Base-by-base conservation (phyloP, 192 early-diverging fungal genomes). In the Backusella circina region DNA sequence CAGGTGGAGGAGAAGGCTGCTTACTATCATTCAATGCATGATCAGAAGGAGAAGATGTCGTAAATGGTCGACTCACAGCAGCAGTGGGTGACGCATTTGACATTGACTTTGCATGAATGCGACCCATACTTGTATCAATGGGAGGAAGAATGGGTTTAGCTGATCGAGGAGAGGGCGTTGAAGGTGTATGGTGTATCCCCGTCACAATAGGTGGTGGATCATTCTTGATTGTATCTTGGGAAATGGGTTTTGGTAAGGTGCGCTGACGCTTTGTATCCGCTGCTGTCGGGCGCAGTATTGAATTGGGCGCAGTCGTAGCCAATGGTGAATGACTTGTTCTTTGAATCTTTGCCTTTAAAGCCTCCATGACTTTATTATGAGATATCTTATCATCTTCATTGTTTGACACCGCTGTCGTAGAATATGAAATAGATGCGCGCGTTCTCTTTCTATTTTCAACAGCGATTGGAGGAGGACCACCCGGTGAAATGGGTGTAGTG, bases 291-390 rank as follows among this genome's bases (percentile, higher is more conserved):
- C 47, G 71, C n/a, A 57, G n/a, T 33, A 32, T 30, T 31, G 71
- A 36, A 21, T 36, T 33, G 7, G 71, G 44, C 23, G 51, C 30
- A 36, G 69, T 41, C 4, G 69, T 47, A 5, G 69, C 30, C 16
- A 72, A 30, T 33, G 71, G 47, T 5, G 31, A 33, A 31, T 28
- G 32, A 21, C 30, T 74, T 39, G 75, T 72, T 35, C 76, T 67
- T 74, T 81, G 75, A n/a, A 81, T 74, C 51, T 81, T 81, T 28
- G 79, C 79, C 37, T 81, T 81, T 16, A 81, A 44, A 15, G 79
- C 79, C 31, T 81, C 79, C 79, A 81, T 81, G 2, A 81, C 79
- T 71, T 81, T 73, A 23, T 74, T 65, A 32, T 81, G 79, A 9
- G 72, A 74, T 31, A 70, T 33, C 23, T 67, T 72, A 21, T 77